Base-by-base conservation (phyloP, 1,139 yeast genomes). In the Sugiyamaella xylanicola region DNA sequence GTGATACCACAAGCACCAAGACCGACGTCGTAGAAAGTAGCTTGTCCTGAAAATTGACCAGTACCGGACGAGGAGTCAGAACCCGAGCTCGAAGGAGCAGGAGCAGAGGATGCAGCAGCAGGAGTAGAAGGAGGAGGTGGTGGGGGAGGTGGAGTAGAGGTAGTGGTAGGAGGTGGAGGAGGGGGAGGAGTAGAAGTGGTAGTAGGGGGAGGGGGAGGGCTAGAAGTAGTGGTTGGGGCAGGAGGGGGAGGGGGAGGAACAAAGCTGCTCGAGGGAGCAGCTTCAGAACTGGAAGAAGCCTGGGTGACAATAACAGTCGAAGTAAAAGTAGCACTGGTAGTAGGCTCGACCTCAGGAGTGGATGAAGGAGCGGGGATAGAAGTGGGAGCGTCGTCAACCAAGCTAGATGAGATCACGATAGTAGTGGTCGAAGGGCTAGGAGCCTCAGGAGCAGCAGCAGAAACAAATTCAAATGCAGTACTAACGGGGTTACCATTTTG, bases 1-100 rank as follows among this genome's bases (percentile, higher is more conserved):
- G 74, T 70, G 56, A 63, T 58, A 48, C 88, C 88, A 72, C 88
- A 84, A 27, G 88, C 83, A 55, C 87, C 88, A 57, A 83, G 70
- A 20, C 84, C 86, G 27, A 82, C 72, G 50, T 72, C 72, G 73
- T 80, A 84, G 76, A 69, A 84, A 54, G 88, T 84, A 61, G 85
- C 87, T 56, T 82, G 75, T 57, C 88, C 87, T 25, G 74, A 59
- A 68, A 63, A 72, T 64, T 42, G 37, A 37, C 55, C 55, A 37
- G 46, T 2, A 13, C 62, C 53, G 48, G 55, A 17, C 27, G 65
- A 47, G 20, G 69, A 44, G 37, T 67, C 56, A 27, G 59, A 25
- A 22, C 50, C 57, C 11, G 60, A 35, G 41, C 57, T 35, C 15
- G 54, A 53, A 42, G 53, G 52, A 25, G 57, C 52, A 32, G 56